A percentile compares a stretch with the other conserved stretches of the same genome.
Conservation (phyloP, 371 early-diverging fungal species). For the Blakeslea trispora region DNA sequence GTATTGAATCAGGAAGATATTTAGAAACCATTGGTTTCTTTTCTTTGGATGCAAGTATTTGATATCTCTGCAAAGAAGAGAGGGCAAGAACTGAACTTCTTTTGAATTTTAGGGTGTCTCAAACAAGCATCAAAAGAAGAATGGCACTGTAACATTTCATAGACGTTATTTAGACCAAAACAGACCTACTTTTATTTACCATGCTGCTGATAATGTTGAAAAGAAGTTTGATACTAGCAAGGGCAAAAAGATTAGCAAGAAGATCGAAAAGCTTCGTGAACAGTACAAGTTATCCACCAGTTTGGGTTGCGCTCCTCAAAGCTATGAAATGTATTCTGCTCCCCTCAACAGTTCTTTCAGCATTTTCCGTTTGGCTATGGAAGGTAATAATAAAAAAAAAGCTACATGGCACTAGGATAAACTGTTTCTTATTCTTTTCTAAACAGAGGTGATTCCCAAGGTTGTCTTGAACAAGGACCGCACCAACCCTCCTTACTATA, state of each 20-base stretch:
- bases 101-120: constrained; percentile 29
- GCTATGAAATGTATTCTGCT: constrained; percentile 50
- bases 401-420: no score
- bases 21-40: constrained; percentile 64
- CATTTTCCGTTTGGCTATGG: constrained; percentile 41
- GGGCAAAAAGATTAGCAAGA: constrained; percentile 47
- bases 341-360: constrained; percentile 42
- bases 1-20: constrained; percentile 59
- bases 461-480: constrained; percentile 32
- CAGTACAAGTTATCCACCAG: constrained; percentile 33
- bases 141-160: constrained; percentile 48
- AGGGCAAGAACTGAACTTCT: no score
- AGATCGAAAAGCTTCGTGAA: constrained; percentile 42
- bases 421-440: neutral
- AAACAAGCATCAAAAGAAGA: constrained; percentile 3
- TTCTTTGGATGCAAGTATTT: constrained; percentile 52
- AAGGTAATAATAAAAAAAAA: no score
- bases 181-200: constrained; percentile 57
- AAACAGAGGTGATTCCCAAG: constrained; percentile 46
- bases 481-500: constrained; percentile 41
- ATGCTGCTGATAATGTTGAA: constrained; percentile 28
- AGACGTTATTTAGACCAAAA: constrained; percentile 66
- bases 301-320: constrained; percentile 58
- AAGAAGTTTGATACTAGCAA: constrained; percentile 43
- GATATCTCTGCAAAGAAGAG: no score